phyloP scores from a whole-genome alignment of 257 asterid species.

The Rubia yunnanensis region DNA sequence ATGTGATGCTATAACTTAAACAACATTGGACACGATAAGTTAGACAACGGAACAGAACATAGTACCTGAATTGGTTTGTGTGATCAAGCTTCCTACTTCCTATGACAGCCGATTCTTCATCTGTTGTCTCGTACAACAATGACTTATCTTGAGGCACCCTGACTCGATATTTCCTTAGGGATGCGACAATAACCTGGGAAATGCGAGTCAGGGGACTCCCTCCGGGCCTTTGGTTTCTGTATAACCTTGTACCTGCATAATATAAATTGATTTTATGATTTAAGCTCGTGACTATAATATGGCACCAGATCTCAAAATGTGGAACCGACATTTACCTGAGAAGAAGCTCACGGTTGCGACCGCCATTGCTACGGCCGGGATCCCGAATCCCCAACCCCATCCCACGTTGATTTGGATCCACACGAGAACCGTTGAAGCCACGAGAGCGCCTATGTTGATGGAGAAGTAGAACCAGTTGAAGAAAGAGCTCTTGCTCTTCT shows the following conservation, averaged over 20 bases:
- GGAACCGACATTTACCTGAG: constrained; percentile 16
- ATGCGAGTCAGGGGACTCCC: constrained; percentile 63
- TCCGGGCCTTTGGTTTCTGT: constrained; percentile 53
- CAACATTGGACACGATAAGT: too few species aligned
- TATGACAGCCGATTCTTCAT: constrained; percentile 33
- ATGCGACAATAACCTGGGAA: constrained; percentile 46
- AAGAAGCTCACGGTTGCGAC: constrained; percentile 50
- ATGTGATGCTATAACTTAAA: too few species aligned
- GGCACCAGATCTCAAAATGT: background rate
- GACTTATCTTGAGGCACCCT: constrained; percentile 32
- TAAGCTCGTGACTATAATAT: too few species aligned
- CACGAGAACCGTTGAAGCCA: constrained; percentile 50
- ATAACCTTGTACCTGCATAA: constrained; percentile 28
- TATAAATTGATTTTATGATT: too few species aligned
- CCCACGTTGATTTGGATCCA: constrained; percentile 61
- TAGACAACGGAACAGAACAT: too few species aligned
- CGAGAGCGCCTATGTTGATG: constrained; percentile 56
- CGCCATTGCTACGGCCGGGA: constrained; percentile 69
- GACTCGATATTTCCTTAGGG: constrained; percentile 30
- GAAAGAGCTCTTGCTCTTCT: constrained; percentile 48
- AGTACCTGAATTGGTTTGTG: constrained; percentile 43
- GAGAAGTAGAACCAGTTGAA: constrained; percentile 67
- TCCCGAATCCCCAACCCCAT: constrained; percentile 71
- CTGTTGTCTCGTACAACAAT: constrained; percentile 34
- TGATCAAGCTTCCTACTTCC: constrained; percentile 64